A percentile compares a stretch with the other conserved stretches of the same genome.
phyloP scores from a whole-genome alignment of 768 basidiomycete species.

The Phlebiopsis gigantea region DNA sequence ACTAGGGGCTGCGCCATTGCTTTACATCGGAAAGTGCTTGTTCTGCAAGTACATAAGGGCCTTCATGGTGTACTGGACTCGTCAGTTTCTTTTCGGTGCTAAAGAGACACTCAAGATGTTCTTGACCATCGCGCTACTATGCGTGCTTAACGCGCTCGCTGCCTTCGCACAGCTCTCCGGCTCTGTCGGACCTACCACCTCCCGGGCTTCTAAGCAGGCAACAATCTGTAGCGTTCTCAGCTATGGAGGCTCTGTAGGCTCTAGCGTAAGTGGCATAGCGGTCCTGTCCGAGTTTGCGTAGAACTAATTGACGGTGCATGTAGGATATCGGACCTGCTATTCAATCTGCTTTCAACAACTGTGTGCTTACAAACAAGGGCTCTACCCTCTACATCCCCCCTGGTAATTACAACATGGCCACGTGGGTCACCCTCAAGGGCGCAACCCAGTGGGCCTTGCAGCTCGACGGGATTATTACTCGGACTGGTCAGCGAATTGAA shows the following conservation, averaged over 20 bases:
- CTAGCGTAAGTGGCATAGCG: constrained; percentile 14
- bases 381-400: constrained; percentile 22
- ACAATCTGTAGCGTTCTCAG: constrained; percentile 26
- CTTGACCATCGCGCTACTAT: background rate
- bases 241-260: constrained; percentile 25
- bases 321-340: constrained; percentile 26
- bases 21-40: background rate
- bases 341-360: constrained; percentile 23
- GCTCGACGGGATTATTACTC: constrained; percentile 27
- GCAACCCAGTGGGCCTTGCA: constrained; percentile 26
- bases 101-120: background rate
- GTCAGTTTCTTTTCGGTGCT: background rate
- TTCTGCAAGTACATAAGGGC: background rate
- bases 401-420: constrained; percentile 25
- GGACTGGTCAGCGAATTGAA: constrained; percentile 16
- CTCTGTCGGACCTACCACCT: constrained; percentile 20
- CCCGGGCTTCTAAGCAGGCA: constrained; percentile 18
- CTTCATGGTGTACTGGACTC: background rate
- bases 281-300: no score
- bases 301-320: background rate
- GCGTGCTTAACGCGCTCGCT: background rate
- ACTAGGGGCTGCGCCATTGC: background rate
- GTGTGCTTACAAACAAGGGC: constrained; percentile 22
- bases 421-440: constrained; percentile 25
- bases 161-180: constrained; percentile 21